Evolutionary conservation across 352 stramenopile species (phyloP).

Genomic region (Phytopythium helicoides): DNA sequence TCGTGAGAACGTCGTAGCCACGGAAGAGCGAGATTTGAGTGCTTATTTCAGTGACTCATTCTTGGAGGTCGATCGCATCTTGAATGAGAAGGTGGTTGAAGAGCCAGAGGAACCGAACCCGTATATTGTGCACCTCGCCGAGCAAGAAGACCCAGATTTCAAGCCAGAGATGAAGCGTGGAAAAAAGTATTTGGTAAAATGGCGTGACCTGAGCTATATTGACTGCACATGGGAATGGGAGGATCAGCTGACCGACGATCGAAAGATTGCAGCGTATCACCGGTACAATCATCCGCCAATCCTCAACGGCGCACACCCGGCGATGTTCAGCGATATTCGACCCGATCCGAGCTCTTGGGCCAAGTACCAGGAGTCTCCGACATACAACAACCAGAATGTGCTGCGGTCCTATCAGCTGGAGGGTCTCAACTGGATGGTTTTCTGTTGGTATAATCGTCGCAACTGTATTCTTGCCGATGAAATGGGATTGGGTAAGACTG

Average conservation of each 20-base stretch:
- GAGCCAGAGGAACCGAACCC: conserved; percentile 74
- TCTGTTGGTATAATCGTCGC: conserved; percentile 97
- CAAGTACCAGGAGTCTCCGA: conserved; percentile 86
- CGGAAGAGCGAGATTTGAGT: conserved; percentile 74
- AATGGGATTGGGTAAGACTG: conserved; percentile 91
- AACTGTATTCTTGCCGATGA: conserved; percentile 91
- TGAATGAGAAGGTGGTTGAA: conserved; percentile 74
- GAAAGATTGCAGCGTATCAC: conserved; percentile 87
- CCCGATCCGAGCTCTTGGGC: conserved; percentile 78
- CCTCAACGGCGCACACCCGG: conserved; percentile 76
- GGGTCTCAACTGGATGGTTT: conserved; percentile 98
- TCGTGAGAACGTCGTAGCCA: conserved; percentile 68
- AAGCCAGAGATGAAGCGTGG: conserved; percentile 63
- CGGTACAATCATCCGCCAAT: conserved; percentile 85
- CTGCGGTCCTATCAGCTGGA: conserved; percentile 98
- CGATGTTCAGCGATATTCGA: conserved; percentile 78
- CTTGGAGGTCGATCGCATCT: conserved; percentile 82
- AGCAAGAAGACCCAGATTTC: conserved; percentile 36
- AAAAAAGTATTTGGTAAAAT: conserved; percentile 92
- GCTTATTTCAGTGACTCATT: conserved; percentile 84
- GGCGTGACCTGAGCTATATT: conserved; percentile 89
- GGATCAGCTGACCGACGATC: conserved; percentile 86
- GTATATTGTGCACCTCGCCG: conserved; percentile 35
- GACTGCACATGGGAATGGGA: conserved; percentile 90
- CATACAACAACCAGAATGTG: conserved; percentile 94